A percentile compares a stretch with the other conserved stretches of the same genome.
Evolutionary conservation across 139 green algal genomes (phyloP).

Genomic region (Yamagishiella unicocca): DNA sequence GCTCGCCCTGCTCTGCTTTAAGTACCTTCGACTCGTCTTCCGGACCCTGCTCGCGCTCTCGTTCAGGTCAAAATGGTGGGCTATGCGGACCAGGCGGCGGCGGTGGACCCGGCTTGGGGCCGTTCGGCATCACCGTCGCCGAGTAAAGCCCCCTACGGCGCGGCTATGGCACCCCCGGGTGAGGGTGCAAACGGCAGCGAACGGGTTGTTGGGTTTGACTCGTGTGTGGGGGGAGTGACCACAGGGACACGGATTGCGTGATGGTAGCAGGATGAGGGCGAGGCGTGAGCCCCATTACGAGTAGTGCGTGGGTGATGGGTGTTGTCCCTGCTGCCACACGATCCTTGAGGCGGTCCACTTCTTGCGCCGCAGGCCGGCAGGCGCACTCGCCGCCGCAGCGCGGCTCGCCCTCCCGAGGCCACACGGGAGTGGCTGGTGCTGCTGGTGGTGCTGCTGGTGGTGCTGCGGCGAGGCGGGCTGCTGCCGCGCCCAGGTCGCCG

Average conservation of each 20-base stretch:
- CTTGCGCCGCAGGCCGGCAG: neutral
- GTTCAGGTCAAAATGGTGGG: conserved; percentile 35
- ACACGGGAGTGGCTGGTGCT: too few species aligned
- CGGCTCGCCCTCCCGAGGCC: too few species aligned
- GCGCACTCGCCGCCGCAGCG: too few species aligned
- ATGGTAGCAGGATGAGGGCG: too few species aligned
- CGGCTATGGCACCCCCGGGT: neutral
- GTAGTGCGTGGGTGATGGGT: neutral
- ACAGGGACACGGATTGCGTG: too few species aligned
- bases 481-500: neutral
- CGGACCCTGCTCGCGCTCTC: neutral
- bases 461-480: neutral
- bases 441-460: neutral
- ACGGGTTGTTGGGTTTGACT: too few species aligned
- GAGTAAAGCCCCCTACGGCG: neutral
- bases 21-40: too few species aligned
- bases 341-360: neutral
- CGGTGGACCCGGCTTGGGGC: neutral
- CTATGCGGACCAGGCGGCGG: conserved; percentile 23
- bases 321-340: neutral
- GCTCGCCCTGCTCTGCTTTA: too few species aligned
- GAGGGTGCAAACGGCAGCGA: too few species aligned
- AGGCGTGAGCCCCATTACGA: too few species aligned
- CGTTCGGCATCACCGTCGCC: conserved; percentile 14
- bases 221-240: too few species aligned